A percentile compares a stretch with the other conserved stretches of the same genome.
Conservation (phyloP, 768 basidiomycete genomes). For the Hortiboletus flavorubellus region DNA sequence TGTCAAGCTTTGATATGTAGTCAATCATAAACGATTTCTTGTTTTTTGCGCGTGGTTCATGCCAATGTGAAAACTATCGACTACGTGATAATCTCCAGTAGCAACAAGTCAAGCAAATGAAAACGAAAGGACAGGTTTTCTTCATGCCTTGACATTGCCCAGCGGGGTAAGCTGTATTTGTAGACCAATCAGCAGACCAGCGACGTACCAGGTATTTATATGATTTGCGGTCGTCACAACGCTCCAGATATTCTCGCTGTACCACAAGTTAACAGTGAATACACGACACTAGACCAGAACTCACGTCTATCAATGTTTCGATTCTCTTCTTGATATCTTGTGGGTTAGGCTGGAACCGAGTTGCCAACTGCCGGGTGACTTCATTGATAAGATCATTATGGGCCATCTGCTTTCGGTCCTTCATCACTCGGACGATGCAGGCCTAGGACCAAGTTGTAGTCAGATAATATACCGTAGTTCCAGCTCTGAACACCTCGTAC, state of each 20-base stretch:
- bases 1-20: conserved; percentile 35
- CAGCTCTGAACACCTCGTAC: conserved; percentile 38
- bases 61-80: not conserved
- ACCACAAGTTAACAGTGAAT: not conserved
- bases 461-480: not conserved
- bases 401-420: conserved; percentile 84
- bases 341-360: conserved; percentile 85
- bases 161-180: conserved; percentile 2
- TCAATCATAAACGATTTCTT: not conserved
- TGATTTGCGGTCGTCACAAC: conserved; percentile 82
- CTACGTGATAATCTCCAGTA: not conserved
- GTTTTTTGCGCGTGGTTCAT: not conserved
- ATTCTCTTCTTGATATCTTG: conserved; percentile 89
- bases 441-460: conserved; percentile 55
- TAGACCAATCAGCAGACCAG: not conserved
- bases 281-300: conserved; percentile 18
- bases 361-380: conserved; percentile 80
- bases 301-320: conserved; percentile 88
- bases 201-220: conserved; percentile 70
- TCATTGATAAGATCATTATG: conserved; percentile 90
- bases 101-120: not conserved
- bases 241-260: conserved; percentile 92
- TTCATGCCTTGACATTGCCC: conserved; percentile 22
- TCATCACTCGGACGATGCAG: conserved; percentile 97
- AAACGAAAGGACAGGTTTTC: not conserved